These are phyloP conservation scores for Ophiostoma australiae DNA, from an alignment of 2,329 filamentous ascomycete genomes.

Conservation along the genomic window DNA sequence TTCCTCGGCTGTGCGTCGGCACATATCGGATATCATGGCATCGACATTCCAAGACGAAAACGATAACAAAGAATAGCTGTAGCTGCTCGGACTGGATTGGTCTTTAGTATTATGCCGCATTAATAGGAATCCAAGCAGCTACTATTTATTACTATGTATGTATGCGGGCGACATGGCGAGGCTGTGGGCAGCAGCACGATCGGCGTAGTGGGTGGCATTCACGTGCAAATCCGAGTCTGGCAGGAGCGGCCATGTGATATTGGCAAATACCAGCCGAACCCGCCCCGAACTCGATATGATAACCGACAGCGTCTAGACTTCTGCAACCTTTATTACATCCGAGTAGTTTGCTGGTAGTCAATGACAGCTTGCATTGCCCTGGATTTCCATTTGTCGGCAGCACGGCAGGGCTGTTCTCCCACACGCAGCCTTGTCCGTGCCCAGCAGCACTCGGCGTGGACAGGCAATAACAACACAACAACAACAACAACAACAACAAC, in stretches of 20 bases:
- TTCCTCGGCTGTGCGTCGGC: conserved; percentile 14
- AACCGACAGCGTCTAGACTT: neutral
- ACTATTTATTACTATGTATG: neutral
- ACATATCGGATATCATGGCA: conserved; percentile 3
- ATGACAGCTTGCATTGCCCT: neutral
- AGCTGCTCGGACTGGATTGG: neutral
- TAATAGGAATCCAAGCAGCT: neutral
- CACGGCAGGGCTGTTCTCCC: neutral
- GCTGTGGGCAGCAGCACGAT: neutral
- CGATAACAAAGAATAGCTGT: neutral
- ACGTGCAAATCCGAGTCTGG: conserved; percentile 20
- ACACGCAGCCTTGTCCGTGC: neutral
- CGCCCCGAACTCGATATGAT: neutral
- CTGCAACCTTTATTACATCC: neutral
- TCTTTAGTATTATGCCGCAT: neutral
- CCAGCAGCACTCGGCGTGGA: neutral
- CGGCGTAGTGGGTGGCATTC: conserved; percentile 16
- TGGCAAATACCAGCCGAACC: neutral
- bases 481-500: too few relatives aligned
- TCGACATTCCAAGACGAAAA: neutral
- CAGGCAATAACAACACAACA: too few relatives aligned
- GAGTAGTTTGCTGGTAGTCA: neutral
- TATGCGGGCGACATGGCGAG: neutral
- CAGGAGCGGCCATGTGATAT: conserved; percentile 1
- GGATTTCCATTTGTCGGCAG: neutral